These are phyloP conservation scores for Tolypocladium pustulatum DNA, from an alignment of 2,329 filamentous ascomycete genomes.

Conservation along the genomic window DNA sequence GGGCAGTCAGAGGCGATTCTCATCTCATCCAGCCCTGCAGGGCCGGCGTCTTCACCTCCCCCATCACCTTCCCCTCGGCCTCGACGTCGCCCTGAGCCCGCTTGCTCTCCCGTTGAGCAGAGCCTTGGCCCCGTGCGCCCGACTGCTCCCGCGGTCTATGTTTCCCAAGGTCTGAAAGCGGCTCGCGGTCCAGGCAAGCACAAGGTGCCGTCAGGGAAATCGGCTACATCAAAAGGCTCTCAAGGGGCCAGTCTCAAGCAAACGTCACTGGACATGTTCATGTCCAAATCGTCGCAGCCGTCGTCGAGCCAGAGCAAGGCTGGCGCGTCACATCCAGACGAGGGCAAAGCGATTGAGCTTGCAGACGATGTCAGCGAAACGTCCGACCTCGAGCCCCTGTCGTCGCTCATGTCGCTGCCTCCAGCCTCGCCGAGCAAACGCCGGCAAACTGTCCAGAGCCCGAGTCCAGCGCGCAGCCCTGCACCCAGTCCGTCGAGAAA, in stretches of 20 bases:
- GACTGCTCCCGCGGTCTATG: too few species aligned
- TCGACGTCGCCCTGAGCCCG: constrained; percentile 1
- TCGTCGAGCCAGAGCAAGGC: not conserved
- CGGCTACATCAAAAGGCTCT: constrained; percentile 1
- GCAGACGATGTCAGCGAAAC: constrained; percentile 6
- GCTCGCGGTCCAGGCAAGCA: not conserved
- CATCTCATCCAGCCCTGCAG: constrained; percentile 33
- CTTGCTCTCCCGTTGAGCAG: constrained; percentile 7
- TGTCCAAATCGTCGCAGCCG: not conserved
- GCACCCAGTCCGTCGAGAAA: constrained; percentile 10
- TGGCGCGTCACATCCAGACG: not conserved
- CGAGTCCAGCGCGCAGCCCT: not conserved
- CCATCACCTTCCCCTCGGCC: constrained; percentile 11
- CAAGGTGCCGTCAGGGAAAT: not conserved
- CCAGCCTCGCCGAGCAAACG: not conserved
- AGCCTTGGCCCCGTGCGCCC: constrained; percentile 14
- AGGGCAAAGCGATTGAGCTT: not conserved
- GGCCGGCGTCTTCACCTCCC: constrained; percentile 16
- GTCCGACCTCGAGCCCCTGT: constrained; percentile 6
- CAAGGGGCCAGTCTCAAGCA: constrained; percentile 17
- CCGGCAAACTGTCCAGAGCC: constrained; percentile 3
- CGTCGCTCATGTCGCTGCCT: not conserved
- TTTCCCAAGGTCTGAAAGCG: constrained; percentile 10
- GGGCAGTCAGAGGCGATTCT: constrained; percentile 26
- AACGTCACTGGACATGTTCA: constrained; percentile 20